Evolutionary conservation across 1,139 yeast species (phyloP).

Genomic region (Citeromyces siamensis): DNA sequence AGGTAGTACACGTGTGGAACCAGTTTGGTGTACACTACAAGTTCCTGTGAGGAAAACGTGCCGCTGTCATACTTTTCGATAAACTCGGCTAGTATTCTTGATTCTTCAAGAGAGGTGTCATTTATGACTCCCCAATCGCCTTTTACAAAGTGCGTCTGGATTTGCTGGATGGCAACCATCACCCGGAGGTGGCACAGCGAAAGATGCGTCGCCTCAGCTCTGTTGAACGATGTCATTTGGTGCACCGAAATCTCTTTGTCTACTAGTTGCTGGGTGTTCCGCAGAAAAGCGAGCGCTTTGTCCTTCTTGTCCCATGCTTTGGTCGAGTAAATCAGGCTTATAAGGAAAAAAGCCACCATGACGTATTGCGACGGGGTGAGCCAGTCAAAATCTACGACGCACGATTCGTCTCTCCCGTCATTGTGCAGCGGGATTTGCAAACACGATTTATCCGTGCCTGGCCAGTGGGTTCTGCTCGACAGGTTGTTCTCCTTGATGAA

Average conservation of each 20-base stretch:
- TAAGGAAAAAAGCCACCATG: constrained; percentile 25
- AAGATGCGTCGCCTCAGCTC: constrained; percentile 13
- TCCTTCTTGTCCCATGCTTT: constrained; percentile 22
- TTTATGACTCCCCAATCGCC: constrained; percentile 18
- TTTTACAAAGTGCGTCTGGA: constrained; percentile 22
- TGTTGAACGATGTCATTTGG: constrained; percentile 1
- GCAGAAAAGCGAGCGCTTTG: constrained; percentile 24
- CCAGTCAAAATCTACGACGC: constrained; percentile 20
- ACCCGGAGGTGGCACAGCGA: constrained; percentile 18
- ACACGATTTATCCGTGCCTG: background rate
- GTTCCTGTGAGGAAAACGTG: constrained; percentile 22
- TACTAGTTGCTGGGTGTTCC: constrained; percentile 22
- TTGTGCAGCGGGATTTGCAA: background rate
- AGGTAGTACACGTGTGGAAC: constrained; percentile 25
- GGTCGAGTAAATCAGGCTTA: constrained; percentile 24
- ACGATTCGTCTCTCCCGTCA: background rate
- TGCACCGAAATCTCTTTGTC: constrained; percentile 15
- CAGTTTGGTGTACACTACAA: constrained; percentile 20
- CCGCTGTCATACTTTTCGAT: constrained; percentile 22
- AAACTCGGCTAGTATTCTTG: constrained; percentile 18
- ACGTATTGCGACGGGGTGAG: constrained; percentile 28
- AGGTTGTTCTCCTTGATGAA: constrained; percentile 13
- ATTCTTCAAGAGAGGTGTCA: background rate
- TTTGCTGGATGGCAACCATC: constrained; percentile 21
- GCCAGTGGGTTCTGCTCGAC: background rate